These are phyloP conservation scores for Rubroboletus pulcherrimus DNA, from an alignment of 768 basidiomycete species.

Conservation along the genomic window DNA sequence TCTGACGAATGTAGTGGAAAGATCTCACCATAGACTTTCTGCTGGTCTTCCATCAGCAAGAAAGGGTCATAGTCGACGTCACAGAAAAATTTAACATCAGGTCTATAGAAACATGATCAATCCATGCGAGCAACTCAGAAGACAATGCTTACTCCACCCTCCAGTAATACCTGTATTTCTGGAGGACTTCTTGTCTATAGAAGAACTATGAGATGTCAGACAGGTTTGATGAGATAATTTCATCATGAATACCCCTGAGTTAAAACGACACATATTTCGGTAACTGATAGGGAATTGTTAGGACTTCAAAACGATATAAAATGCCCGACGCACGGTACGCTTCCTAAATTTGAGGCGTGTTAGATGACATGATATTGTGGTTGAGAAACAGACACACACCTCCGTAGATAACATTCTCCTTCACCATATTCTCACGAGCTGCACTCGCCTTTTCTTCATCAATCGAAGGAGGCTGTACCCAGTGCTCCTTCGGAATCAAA, in stretches of 20 bases:
- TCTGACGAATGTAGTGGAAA: neutral
- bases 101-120: conserved; percentile 38
- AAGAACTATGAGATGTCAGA: conserved; percentile 55
- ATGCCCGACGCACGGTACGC: conserved; percentile 56
- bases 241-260: conserved; percentile 63
- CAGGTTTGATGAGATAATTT: neutral
- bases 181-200: conserved; percentile 73
- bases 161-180: conserved; percentile 85
- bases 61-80: conserved; percentile 80
- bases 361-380: conserved; percentile 3
- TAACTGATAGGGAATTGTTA: conserved; percentile 45
- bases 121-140: conserved; percentile 1
- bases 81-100: conserved; percentile 78
- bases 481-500: conserved; percentile 62
- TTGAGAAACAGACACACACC: conserved; percentile 33
- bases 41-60: conserved; percentile 70
- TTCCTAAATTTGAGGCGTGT: conserved; percentile 40
- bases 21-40: conserved; percentile 73
- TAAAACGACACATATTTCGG: conserved; percentile 95
- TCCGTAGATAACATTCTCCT: conserved; percentile 62
- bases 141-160: conserved; percentile 68
- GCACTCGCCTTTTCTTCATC: conserved; percentile 63
- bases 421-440: conserved; percentile 58
- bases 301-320: neutral
- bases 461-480: conserved; percentile 76